A percentile compares a stretch with the other conserved stretches of the same genome.
phyloP scores from a whole-genome alignment of 2,329 filamentous ascomycete genomes.

The Endoconidiophora laricicola region DNA sequence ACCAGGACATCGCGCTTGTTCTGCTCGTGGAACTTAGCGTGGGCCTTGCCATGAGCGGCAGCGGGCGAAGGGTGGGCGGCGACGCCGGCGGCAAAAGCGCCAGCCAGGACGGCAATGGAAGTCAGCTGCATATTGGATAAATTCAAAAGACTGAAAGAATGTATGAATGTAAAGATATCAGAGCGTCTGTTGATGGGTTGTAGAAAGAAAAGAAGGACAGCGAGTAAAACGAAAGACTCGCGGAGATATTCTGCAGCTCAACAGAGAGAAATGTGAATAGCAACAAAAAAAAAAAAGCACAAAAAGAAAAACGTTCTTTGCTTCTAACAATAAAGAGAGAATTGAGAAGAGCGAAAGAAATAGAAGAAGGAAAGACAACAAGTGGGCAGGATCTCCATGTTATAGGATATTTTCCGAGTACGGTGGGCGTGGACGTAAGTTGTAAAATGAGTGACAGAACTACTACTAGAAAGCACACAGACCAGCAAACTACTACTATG shows the following conservation, averaged over 20 bases:
- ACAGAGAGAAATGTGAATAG: background rate
- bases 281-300: background rate
- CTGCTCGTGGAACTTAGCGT: slow-evolving; percentile 19
- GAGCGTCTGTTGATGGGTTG: background rate
- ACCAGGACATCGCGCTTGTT: slow-evolving; percentile 2
- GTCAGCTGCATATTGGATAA: slow-evolving; percentile 25
- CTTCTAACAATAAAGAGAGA: background rate
- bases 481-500: background rate
- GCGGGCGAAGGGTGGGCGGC: slow-evolving; percentile 26
- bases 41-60: slow-evolving; percentile 18
- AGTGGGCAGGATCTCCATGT: background rate
- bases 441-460: background rate
- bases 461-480: background rate
- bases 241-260: background rate
- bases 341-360: background rate
- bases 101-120: slow-evolving; percentile 22
- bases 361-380: no score
- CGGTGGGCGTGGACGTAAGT: background rate
- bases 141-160: background rate
- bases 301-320: background rate
- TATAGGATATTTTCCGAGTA: background rate
- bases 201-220: background rate
- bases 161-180: background rate
- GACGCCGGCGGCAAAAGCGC: slow-evolving; percentile 23
- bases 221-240: background rate